A percentile compares a stretch with the other conserved stretches of the same genome.
Evolutionary conservation across 2,329 filamentous ascomycete genomes (phyloP).

Genomic region (Fusarium sp.): DNA sequence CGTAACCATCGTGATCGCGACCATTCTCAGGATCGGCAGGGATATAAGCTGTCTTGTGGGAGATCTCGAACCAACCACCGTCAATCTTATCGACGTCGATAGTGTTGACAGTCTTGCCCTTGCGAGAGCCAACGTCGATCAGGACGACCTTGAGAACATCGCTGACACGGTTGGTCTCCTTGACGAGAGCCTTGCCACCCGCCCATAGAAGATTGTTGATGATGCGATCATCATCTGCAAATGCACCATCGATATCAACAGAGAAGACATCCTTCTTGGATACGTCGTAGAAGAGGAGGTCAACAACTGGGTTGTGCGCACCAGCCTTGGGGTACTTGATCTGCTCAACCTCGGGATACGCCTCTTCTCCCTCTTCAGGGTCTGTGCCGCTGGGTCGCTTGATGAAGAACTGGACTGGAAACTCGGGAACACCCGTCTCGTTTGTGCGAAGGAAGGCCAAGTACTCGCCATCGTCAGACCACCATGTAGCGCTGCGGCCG

Average conservation of each 20-base stretch:
- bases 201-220: constrained; percentile 96
- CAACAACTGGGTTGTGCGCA: constrained; percentile 89
- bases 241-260: constrained; percentile 80
- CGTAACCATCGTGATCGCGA: constrained; percentile 85
- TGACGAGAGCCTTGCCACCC: constrained; percentile 82
- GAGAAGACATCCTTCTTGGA: constrained; percentile 79
- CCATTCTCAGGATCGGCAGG: constrained; percentile 83
- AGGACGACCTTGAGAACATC: constrained; percentile 89
- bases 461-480: constrained; percentile 89
- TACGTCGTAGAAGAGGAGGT: constrained; percentile 89
- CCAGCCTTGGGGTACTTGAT: constrained; percentile 99
- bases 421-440: constrained; percentile 90
- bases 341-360: constrained; percentile 86
- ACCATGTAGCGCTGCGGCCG: constrained; percentile 89
- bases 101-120: constrained; percentile 80
- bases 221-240: constrained; percentile 81
- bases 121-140: constrained; percentile 78
- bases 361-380: constrained; percentile 76
- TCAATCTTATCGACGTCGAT: constrained; percentile 86
- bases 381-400: constrained; percentile 81
- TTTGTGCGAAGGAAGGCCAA: constrained; percentile 93
- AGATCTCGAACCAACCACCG: constrained; percentile 96
- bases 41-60: constrained; percentile 84
- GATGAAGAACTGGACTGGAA: constrained; percentile 92
- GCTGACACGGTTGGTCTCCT: constrained; percentile 93